These are phyloP conservation scores for Mentha longifolia DNA, from an alignment of 257 asterid genomes.

Conservation along the genomic window DNA sequence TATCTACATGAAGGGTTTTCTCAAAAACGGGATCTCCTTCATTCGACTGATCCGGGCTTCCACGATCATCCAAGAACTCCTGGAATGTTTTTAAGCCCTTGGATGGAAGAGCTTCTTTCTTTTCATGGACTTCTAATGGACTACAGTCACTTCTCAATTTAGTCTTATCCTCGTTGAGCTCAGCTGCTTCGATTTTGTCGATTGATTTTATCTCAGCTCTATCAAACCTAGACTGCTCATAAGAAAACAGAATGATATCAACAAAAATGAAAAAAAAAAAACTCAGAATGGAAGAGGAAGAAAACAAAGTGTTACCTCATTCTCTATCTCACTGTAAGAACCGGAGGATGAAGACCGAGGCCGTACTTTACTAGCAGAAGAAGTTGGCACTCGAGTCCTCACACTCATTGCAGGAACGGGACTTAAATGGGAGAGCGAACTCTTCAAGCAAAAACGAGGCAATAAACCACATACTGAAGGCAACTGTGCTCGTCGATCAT, in stretches of 20 bases:
- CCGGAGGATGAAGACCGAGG: constrained; percentile 52
- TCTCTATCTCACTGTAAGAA: constrained; percentile 53
- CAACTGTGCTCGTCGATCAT: constrained; percentile 40
- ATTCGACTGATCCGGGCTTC: constrained; percentile 33
- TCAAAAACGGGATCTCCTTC: constrained; percentile 50
- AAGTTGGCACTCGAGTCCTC: constrained; percentile 55
- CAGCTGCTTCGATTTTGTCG: constrained; percentile 41
- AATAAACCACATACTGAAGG: constrained; percentile 67
- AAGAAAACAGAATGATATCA: not conserved
- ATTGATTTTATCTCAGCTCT: constrained; percentile 43
- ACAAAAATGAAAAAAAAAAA: not conserved
- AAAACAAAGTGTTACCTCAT: constrained; percentile 52
- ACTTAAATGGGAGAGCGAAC: constrained; percentile 55
- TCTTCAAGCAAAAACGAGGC: constrained; percentile 77
- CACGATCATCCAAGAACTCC: constrained; percentile 51
- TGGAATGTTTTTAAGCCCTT: constrained; percentile 45
- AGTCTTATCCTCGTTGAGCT: constrained; percentile 34
- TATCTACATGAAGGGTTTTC: constrained; percentile 74
- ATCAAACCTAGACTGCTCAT: constrained; percentile 53
- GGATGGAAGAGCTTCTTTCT: constrained; percentile 26
- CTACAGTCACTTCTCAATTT: constrained; percentile 28
- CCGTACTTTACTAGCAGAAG: constrained; percentile 51
- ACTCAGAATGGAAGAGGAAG: not conserved
- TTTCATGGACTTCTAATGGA: constrained; percentile 29
- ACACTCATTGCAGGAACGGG: constrained; percentile 70